Base-by-base conservation (phyloP, 169 alveolate species). In the Amoebophrya sp. region DNA sequence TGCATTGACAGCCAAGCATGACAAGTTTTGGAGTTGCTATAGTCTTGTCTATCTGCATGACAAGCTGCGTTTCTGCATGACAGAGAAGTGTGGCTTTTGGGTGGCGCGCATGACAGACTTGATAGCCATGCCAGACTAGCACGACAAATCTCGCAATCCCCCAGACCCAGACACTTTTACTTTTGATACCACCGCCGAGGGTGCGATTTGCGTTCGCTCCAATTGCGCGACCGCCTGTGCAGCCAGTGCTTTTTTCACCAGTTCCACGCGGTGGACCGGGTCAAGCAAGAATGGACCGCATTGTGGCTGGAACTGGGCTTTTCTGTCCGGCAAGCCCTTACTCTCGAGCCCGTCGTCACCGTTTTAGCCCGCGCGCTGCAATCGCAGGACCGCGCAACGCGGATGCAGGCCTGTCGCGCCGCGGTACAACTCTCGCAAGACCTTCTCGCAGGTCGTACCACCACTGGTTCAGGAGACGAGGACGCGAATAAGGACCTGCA, bases 361-460 rank as follows among this genome's bases (percentile, higher is more conserved):
- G 35, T 66, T 2, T 25, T 66, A 3, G 0, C 83, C 35, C 32
- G 1, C 32, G 29, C 35, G 7, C 35, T 66, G 35, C 39, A 66
- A 1, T 66, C 83, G 32, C 83, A 66, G 35, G 83, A 66, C 32
- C 83, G 83, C 32, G 38, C 83, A 1, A 66, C 83, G 1, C 83
- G 83, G 10, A 66, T 66, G 83, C 83, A 66, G 83, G 83, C 83
- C 83, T 66, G 83, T 66, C 83, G 83, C 1, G 83, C 35, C 32
- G 35, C 32, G 2, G 83, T 66, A 18, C 12, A 66, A 2, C 83
- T 66, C 32, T 18, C 83, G 83, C 7, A 66, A 25, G 83, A 66
- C 12, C 35, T 66, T 2, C 29, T 66, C 66, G 66, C 29, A 12
- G 66, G 29, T 47, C 7, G 66, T 47, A 47, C 66, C 7, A 12